Evolutionary conservation across 192 early-diverging fungal species (phyloP), one percentile per base, ranked within the genome.

Genomic region (Backusella liffmaniae): DNA sequence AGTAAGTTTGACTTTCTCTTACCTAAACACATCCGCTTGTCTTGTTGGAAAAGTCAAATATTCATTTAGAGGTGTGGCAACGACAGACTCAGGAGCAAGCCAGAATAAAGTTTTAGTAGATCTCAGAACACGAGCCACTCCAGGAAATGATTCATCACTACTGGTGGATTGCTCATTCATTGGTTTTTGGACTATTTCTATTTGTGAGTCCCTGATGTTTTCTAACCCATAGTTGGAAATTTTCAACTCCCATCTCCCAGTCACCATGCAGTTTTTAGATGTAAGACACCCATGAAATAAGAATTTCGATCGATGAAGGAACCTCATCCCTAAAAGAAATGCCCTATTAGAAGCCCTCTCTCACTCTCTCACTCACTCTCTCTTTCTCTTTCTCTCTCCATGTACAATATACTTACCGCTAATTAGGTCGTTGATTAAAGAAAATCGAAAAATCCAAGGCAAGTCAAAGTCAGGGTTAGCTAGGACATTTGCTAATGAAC

Each of bases 381-480:
- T 32, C 30, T 32, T 3, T 32, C 30, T 32, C 2, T 32, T 1
- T 32, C 30, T 32, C 32, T 32, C 32, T 2, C 32, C 32, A 32
- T 32, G 32, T 32, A 32, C 32, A 32, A 32, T 32, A 32, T 32
- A 59, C 29, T 53, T 73, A 73, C 72, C 72, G 18, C 41, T 73
- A 9, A 83, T 75, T 3, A 86, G 71, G 70, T 86, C 84, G 23
- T 83, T 79, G 49, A 86, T 86, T 32, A 86, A 77, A 3, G 82
- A 83, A 44, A 83, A 84, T 72, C 80, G 81, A 75, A 86, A 86
- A 0, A 84, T 77, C 84, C 84, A 86, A 9, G 84, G 74, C 23
- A 86, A 78, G 66, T 82, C 77, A 67, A 82, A 74, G 15, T 86
- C 84, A 30, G 37, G 68, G 49, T 86, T 86, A 65, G 82, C 82